Percentiles rank a stretch among this genome's conserved stretches.
These are phyloP conservation scores for Aspergillus brasiliensis DNA, from an alignment of 2,329 filamentous ascomycete genomes.

Conservation along the genomic window DNA sequence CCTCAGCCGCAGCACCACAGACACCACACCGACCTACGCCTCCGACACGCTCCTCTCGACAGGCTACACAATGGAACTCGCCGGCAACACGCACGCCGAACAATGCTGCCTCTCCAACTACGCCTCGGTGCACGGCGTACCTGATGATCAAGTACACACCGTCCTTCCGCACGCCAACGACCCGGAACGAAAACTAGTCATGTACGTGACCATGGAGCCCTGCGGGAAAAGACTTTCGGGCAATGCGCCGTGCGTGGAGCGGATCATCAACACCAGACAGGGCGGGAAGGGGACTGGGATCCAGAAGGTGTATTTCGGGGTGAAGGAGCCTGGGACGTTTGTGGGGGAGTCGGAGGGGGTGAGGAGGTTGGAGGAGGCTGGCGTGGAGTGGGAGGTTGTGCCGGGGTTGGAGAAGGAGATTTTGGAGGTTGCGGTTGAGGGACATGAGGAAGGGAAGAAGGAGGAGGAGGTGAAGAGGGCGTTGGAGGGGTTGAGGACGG, in stretches of 20 bases:
- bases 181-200: slow-evolving; percentile 52
- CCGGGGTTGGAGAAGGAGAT: slow-evolving; percentile 79
- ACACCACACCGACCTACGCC: slow-evolving; percentile 20
- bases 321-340: slow-evolving; percentile 87
- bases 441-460: slow-evolving; percentile 59
- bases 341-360: slow-evolving; percentile 79
- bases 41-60: slow-evolving; percentile 66
- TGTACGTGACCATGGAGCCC: slow-evolving; percentile 87
- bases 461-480: slow-evolving; percentile 33
- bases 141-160: slow-evolving; percentile 37
- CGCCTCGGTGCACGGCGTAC: slow-evolving; percentile 36
- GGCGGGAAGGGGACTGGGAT: slow-evolving; percentile 62
- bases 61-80: slow-evolving; percentile 87
- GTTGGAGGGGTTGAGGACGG: slow-evolving; percentile 34
- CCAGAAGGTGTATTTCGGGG: slow-evolving; percentile 79
- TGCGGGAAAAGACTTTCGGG: slow-evolving; percentile 50
- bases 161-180: slow-evolving; percentile 46
- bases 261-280: slow-evolving; percentile 63
- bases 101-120: slow-evolving; percentile 84
- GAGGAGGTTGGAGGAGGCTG: slow-evolving; percentile 67
- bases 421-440: slow-evolving; percentile 76
- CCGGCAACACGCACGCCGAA: slow-evolving; percentile 94
- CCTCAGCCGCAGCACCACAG: slow-evolving; percentile 47
- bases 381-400: slow-evolving; percentile 73
- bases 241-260: slow-evolving; percentile 65